Base-by-base conservation (phyloP, 1,139 yeast species). In the Nakaseomyces uthaithaninus region DNA sequence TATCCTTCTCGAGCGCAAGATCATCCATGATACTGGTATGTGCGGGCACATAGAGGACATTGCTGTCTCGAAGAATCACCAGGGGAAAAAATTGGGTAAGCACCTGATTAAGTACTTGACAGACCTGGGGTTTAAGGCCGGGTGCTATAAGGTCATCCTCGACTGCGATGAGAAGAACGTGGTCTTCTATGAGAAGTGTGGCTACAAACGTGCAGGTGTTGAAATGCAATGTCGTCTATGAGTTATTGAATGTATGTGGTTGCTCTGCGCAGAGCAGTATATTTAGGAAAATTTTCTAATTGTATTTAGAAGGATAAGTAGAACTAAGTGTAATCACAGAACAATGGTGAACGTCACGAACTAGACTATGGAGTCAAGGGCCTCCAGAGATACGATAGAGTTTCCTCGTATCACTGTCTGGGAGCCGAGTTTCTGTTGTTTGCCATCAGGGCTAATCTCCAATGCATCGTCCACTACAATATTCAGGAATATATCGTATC, bases 11-110 rank as follows among this genome's bases (percentile, higher is more conserved):
- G 93, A 82, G 53, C 66, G 64, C 39, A 82, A 82, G 53, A 52
- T 78, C 44, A 78, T 81, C 10, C 97, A 89, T 59, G 75, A 68
- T 38, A 79, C 93, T 60, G 94, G 95, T 0, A 62, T 69, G 41
- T 94, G 86, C 10, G 98, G 97, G 4, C 98, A 91, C 63, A 82
- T 91, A 47, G 98, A 91, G 59, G 98, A 91, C 59, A 89, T 91
- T 45, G 84, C 96, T 0, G 95, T 91, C 4, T 73, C 77, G 25
- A 61, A 63, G 27, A 64, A 71, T 12, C 86, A 84, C 59, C 96
- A 89, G 55, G 98, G 98, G 7, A 79, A 80, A 59, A 75, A 76
- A 50, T 66, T 91, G 40, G 98, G 98, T 0, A 65, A 70, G 50
- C 65, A 71, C 14, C 62, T 91, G 64, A 84, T 91, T 51, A 64